A percentile compares a stretch with the other conserved stretches of the same genome.
Conservation (phyloP, 2,329 filamentous ascomycete species). For the Ophiostoma perfectum region DNA sequence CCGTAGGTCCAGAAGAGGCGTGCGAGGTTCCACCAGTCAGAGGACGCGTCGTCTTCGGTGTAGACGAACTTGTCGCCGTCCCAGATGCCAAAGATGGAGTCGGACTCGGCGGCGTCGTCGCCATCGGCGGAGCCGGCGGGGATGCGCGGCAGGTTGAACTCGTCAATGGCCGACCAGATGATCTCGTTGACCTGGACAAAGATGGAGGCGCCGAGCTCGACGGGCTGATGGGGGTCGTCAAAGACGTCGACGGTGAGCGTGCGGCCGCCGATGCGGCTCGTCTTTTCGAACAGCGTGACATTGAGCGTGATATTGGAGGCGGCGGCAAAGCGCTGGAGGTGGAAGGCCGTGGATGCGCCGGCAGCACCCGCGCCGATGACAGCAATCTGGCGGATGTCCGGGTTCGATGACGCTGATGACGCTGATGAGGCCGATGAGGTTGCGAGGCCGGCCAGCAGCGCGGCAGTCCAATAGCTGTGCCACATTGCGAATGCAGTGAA, state of each 20-base stretch:
- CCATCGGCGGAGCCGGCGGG: constrained; percentile 33
- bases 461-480: background rate
- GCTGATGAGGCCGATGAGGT: background rate
- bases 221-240: constrained; percentile 57
- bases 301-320: constrained; percentile 58
- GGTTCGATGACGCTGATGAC: background rate
- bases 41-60: constrained; percentile 52
- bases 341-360: constrained; percentile 80
- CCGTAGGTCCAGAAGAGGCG: constrained; percentile 86
- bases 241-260: constrained; percentile 78
- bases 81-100: constrained; percentile 69
- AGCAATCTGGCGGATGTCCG: constrained; percentile 3
- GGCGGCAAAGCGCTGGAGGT: constrained; percentile 66
- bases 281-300: constrained; percentile 83
- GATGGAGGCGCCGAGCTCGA: constrained; percentile 88
- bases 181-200: constrained; percentile 84
- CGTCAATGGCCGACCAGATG: constrained; percentile 64
- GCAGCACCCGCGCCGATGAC: constrained; percentile 72
- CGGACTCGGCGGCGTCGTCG: constrained; percentile 34
- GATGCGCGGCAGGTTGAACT: constrained; percentile 63
- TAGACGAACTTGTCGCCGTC: constrained; percentile 72
- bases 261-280: constrained; percentile 72
- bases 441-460: background rate
- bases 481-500: background rate
- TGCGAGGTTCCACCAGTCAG: constrained; percentile 72